phyloP scores from a whole-genome alignment of 2,329 filamentous ascomycete species.

The Malbranchea zuffiana region DNA sequence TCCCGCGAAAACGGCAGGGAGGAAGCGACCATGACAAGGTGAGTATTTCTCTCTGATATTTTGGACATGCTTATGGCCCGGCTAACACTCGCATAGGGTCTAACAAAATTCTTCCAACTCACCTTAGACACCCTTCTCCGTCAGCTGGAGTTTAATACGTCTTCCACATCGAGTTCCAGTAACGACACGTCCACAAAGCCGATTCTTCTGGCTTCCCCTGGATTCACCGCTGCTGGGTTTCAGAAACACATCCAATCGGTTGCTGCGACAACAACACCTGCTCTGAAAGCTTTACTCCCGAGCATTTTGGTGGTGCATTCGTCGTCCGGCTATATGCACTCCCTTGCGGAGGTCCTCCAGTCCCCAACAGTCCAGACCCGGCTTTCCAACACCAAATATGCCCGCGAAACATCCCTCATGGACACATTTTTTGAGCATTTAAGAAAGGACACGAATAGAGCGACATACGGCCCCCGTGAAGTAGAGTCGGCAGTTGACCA shows the following conservation, averaged over 20 bases:
- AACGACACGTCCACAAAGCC: slow-evolving; percentile 44
- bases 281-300: slow-evolving; percentile 56
- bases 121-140: slow-evolving; percentile 64
- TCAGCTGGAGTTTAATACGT: slow-evolving; percentile 53
- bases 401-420: slow-evolving; percentile 71
- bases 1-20: slow-evolving; percentile 38
- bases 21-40: slow-evolving; percentile 41
- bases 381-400: slow-evolving; percentile 79
- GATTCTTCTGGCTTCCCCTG: slow-evolving; percentile 75
- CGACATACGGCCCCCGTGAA: slow-evolving; percentile 79
- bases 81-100: slow-evolving; percentile 38
- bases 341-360: slow-evolving; percentile 75
- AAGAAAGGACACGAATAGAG: slow-evolving; percentile 72
- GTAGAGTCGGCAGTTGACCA: slow-evolving; percentile 74
- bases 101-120: slow-evolving; percentile 68
- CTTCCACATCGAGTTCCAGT: slow-evolving; percentile 30
- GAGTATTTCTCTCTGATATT: no score
- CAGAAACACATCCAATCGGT: slow-evolving; percentile 57
- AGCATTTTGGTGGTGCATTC: slow-evolving; percentile 62
- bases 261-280: slow-evolving; percentile 49
- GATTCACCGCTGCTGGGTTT: slow-evolving; percentile 75
- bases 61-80: no score
- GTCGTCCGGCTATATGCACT: slow-evolving; percentile 75
- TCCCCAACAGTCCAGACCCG: slow-evolving; percentile 65
- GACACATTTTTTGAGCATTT: slow-evolving; percentile 71